Base-by-base conservation (phyloP, 163 green algal genomes). In the Scenedesmus sp. region DNA sequence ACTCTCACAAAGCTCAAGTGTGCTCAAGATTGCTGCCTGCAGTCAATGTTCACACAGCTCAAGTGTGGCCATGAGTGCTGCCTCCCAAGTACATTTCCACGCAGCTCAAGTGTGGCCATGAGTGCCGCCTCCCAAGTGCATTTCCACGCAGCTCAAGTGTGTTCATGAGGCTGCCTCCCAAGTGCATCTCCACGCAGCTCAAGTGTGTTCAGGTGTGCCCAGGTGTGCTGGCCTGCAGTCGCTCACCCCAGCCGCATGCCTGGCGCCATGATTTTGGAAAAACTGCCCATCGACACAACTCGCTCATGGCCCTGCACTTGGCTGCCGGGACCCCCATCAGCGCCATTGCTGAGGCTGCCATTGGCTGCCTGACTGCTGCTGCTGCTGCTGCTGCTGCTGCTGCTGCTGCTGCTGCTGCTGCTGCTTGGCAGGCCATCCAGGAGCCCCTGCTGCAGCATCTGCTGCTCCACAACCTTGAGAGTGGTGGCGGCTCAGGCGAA, bases 201-300 rank as follows among this genome's bases (percentile, higher is more conserved):
- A n/a, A n/a, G n/a, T n/a, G n/a, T n/a, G n/a, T n/a, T n/a, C n/a
- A n/a, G n/a, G n/a, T n/a, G n/a, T n/a, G n/a, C n/a, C n/a, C n/a
- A n/a, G n/a, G n/a, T n/a, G 26, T 35, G 22, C 59, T 72, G 59
- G 10, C 59, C 24, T 65, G 15, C 53, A 65, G 13, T 6, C 76
- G 5, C 91, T 87, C 95, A 98, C 73, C 96, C 96, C 26, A 98
- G 86, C 35, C 96, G 88, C 89, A 98, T 65, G 15, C 96, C 96
- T 6, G 95, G 95, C 0, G 92, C 89, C 87, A 97, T 65, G 53
- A 97, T 96, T 93, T 98, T 98, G 35, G 94, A 93, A 89, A 98
- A 98, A 44, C 88, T 94, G 80, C 97, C 96, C 42, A 97, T 72
- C 0, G 95, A 94, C 82, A 94, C 92, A 5, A 97, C 65, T 20